Conservation (phyloP, 1,139 yeast genomes). For the Spathaspora sp. region DNA sequence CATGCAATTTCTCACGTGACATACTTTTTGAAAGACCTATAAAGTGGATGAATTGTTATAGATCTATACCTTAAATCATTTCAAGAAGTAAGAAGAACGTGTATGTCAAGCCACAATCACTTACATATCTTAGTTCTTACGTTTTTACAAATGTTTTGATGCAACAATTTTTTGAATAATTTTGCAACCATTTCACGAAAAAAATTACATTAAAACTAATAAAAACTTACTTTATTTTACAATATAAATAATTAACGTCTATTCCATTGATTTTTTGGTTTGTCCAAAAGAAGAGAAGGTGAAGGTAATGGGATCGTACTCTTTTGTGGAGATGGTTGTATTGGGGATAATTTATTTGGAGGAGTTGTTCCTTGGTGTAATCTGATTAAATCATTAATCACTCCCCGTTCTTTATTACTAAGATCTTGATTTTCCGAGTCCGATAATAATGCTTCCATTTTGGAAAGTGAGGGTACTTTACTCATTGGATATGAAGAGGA, state of each 20-base stretch:
- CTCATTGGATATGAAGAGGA: neutral
- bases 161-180: no score
- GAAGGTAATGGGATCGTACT: neutral
- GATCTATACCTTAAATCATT: no score
- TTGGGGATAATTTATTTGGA: neutral
- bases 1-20: constrained; percentile 1
- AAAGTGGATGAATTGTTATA: neutral
- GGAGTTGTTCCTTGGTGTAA: neutral
- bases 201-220: no score
- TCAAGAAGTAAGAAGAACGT: no score
- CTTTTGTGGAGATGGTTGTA: neutral
- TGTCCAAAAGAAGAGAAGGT: neutral
- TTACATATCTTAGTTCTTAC: no score
- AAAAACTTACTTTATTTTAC: no score
- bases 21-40: neutral
- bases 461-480: constrained; percentile 3
- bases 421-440: constrained; percentile 19
- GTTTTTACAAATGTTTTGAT: no score
- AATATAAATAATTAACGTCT: neutral
- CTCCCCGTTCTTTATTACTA: constrained; percentile 36
- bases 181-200: no score
- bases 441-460: neutral
- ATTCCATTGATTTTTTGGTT: neutral
- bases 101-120: no score
- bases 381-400: constrained; percentile 36